These are phyloP conservation scores for Yamadazyma buinensis DNA, from an alignment of 1,139 yeast species.

Conservation along the genomic window DNA sequence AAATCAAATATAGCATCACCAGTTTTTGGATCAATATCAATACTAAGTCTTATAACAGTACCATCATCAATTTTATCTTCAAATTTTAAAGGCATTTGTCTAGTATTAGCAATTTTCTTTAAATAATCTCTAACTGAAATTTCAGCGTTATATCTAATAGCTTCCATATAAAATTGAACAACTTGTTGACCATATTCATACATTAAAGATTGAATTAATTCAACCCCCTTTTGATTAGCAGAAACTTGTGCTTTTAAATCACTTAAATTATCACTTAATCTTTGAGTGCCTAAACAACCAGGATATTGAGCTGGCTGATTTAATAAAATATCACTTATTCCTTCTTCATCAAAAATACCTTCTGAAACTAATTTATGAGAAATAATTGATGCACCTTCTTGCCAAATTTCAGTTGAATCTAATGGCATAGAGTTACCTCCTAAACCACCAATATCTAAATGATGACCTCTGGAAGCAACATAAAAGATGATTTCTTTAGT, in stretches of 20 bases:
- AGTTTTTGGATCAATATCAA: constrained; percentile 30
- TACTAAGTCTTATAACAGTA: constrained; percentile 42
- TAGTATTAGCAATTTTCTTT: constrained; percentile 21
- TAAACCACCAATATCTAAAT: constrained; percentile 43
- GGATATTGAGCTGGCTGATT: constrained; percentile 37
- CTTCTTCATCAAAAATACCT: constrained; percentile 38
- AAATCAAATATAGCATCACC: constrained; percentile 7
- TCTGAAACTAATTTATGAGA: constrained; percentile 32
- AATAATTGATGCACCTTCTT: constrained; percentile 41
- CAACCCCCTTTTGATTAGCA: constrained; percentile 40
- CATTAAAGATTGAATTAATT: constrained; percentile 26
- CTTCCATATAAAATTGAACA: constrained; percentile 36
- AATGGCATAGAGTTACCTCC: constrained; percentile 46
- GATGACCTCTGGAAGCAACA: constrained; percentile 45
- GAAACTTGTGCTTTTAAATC: constrained; percentile 45
- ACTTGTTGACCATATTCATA: constrained; percentile 30
- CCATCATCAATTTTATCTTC: constrained; percentile 62
- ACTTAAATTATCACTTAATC: constrained; percentile 36
- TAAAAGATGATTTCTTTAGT: constrained; percentile 31
- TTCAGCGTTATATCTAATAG: constrained; percentile 40
- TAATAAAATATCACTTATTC: constrained; percentile 33
- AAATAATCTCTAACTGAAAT: constrained; percentile 40
- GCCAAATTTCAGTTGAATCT: constrained; percentile 35
- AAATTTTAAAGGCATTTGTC: constrained; percentile 21
- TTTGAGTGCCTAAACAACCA: constrained; percentile 41